Evolutionary conservation across 148 eudicot species (phyloP), one percentile per base, ranked within the genome.

Genomic region (Vaccinium myrtillus): DNA sequence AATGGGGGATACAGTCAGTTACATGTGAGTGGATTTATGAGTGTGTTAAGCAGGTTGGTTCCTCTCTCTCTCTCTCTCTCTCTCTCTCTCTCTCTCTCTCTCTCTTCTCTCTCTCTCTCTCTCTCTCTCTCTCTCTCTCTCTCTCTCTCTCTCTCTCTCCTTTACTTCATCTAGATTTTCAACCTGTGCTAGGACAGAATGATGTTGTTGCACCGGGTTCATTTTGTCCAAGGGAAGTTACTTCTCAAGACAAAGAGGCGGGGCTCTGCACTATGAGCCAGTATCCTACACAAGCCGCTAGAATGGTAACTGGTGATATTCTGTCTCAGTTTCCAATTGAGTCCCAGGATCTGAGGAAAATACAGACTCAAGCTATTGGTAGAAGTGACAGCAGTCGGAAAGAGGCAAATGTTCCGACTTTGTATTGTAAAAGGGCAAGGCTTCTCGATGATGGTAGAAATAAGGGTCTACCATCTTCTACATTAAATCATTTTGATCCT

Each of bases 11-110:
- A 78, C 91, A 89, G 48, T 59, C 93, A 46, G 90, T 94, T 84
- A 93, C 91, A 81, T 84, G 90, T 80, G 96, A 97, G 87, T 97
- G 99, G 99, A 90, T 97, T 39, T 94, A 89, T 79, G 98, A 95
- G 86, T 97, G 98, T 81, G 87, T 93, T 43, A 91, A 82, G 84
- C 92, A 94, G 99, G 99, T 94, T 83, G 46, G 43, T 87, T 25
- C 30, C 58, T 54, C 25, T 23, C n/a, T n/a, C 8, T 23, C 39
- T 25, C 51, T 71, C 43, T 61, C 65, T 55, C 56, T 59, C 21
- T 39, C 30, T 87, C 43, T 32, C 56, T 54, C 23, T 30, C 30
- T 87, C 43, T 32, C 73, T 27, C 10, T 27, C 32, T 48, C 25
- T 76, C 50, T 56, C 73, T n/a, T 27, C 10, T 27, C 32, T 48